phyloP scores from a whole-genome alignment of 176 grass and related monocot species.

The Oryza meridionalis region DNA sequence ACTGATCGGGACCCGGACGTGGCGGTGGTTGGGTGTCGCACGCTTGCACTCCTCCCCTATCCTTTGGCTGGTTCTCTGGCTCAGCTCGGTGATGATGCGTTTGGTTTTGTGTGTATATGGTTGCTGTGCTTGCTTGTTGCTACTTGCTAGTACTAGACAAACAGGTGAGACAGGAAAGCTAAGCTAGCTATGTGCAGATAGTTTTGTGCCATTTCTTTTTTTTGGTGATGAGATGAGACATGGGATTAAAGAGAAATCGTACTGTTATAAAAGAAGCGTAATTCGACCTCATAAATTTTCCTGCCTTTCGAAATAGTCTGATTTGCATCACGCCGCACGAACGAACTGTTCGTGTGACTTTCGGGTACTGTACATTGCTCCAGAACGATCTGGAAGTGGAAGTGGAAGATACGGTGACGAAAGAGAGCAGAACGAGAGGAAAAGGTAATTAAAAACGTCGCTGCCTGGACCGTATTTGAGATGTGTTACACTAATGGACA shows the following conservation, averaged over 20 bases:
- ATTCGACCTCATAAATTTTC: background rate
- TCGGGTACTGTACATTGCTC: too few relatives aligned
- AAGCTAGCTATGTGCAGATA: background rate
- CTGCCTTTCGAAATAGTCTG: background rate
- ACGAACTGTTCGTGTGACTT: background rate
- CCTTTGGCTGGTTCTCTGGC: background rate
- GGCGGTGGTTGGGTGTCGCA: conserved; percentile 30
- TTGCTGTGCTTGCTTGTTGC: background rate
- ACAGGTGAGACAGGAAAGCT: background rate
- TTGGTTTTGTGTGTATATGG: background rate
- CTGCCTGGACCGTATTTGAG: background rate
- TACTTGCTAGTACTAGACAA: background rate
- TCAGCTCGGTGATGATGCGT: background rate
- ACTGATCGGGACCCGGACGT: background rate
- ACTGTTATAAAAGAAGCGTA: background rate
- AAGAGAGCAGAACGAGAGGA: background rate
- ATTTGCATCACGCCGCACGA: background rate
- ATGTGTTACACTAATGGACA: too few relatives aligned
- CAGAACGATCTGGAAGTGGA: background rate
- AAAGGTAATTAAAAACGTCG: background rate
- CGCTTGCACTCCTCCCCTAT: background rate
- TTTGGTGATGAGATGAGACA: background rate
- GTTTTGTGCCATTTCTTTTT: background rate
- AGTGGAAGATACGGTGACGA: background rate
- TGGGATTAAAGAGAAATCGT: background rate